Base-by-base conservation (phyloP, 1,139 yeast genomes). In the Protomyces inouyei region DNA sequence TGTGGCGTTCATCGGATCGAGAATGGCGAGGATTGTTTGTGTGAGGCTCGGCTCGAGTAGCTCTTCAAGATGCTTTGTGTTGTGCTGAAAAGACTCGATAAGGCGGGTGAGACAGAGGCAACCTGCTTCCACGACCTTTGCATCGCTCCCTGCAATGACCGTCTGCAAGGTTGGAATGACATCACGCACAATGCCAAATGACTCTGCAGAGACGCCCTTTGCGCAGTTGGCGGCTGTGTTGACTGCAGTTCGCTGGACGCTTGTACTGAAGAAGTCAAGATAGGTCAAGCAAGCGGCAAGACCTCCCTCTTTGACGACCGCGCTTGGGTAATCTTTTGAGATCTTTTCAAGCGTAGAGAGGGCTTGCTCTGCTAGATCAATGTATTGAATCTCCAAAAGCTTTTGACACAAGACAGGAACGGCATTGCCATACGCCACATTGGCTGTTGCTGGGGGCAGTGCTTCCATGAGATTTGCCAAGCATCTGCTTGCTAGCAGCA, bases 341-440 rank as follows among this genome's bases (percentile, higher is more conserved):
- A 78, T 72, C 43, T 74, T 73, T 64, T 75, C 76, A 45, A 78
- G 71, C 0, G 77, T 75, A 70, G 87, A 92, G 54, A 93, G 76
- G 0, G 93, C 92, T 74, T 92, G 97, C 73, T 93, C 98, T 0
- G 97, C 95, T 66, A 93, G 78, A 73, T 93, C 98, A 64, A 93
- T 92, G 73, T 84, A 91, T 66, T 85, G 84, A 21, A 92, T 87
- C 70, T 90, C 96, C 69, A 83, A 74, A 55, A 93, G 76, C 70
- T 88, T 88, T 12, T 80, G 78, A 69, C 88, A 84, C 52, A 93
- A 77, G 0, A 83, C 84, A 52, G 84, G 85, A 12, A 91, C 82
- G 0, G 87, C 88, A 55, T 87, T 85, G 35, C 83, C 83, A 53
- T 82, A 80, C 6, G 89, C 85, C 3, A 91, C 85, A 61, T 81